Base-by-base conservation (phyloP, 768 basidiomycete genomes). In the Phaeotremella skinneri region DNA sequence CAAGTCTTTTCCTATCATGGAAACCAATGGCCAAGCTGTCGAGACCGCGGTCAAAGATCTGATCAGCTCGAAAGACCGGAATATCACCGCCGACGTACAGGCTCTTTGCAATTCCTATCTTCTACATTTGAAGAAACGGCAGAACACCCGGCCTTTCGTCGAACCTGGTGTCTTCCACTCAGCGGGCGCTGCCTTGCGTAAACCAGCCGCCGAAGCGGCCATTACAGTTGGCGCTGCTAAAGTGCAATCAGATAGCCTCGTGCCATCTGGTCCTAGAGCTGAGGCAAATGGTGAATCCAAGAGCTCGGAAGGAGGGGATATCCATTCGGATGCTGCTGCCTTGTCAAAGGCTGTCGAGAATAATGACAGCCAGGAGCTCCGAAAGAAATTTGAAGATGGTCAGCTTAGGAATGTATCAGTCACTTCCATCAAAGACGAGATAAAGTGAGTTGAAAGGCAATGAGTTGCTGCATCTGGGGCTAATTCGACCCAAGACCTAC, bases 1-100 rank as follows among this genome's bases (percentile, higher is more conserved):
- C 29, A 87, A 89, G 0, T 87, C 90, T 50, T 96, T 96, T 78
- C 94, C 94, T 26, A 72, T 88, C 9, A 83, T 85, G 17, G 78
- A 83, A 11, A 83, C 86, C 31, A 73, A 78, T 47, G 72, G 72
- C 23, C 63, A 69, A 39, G 59, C 61, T 20, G 54, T 74, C n/a
- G 55, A 64, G 42, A 31, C 4, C 2, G 66, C 68, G 9, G 53
- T 73, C 39, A 52, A 67, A 58, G 52, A 59, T 37, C 60, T 71
- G 45, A 51, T 67, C 4, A 49, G 16, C 3, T 52, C 55, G 42
- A 55, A 63, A 23, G 42, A 56, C 16, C 52, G 59, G 13, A 45
- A 29, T 20, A 23, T 66, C 32, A 62, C 61, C 0, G 59, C 64
- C 39, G 67, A 69, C 49, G 16, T 69, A 13, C 59, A 63, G 34